These are phyloP conservation scores for Penicillium sp. DNA, from an alignment of 2,329 filamentous ascomycete species.

Conservation along the genomic window DNA sequence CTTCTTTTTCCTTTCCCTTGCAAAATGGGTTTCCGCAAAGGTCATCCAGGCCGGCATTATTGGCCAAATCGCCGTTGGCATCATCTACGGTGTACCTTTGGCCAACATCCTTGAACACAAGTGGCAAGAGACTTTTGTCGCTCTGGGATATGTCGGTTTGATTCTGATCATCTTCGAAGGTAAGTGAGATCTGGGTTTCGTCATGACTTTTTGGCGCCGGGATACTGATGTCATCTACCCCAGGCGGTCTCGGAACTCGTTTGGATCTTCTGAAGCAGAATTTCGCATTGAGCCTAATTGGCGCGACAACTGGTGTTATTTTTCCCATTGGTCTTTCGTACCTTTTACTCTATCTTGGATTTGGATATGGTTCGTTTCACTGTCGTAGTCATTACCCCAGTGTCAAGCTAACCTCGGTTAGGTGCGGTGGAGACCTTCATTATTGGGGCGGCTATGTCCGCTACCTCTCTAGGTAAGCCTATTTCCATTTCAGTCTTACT, in stretches of 20 bases:
- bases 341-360: constrained; percentile 45
- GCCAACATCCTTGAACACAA: constrained; percentile 45
- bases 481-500: not conserved
- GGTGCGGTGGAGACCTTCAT: constrained; percentile 36
- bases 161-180: constrained; percentile 53
- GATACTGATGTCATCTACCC: constrained; percentile 9
- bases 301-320: constrained; percentile 47
- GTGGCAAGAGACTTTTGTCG: constrained; percentile 50
- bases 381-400: not conserved
- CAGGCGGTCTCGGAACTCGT: constrained; percentile 48
- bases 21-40: constrained; percentile 45
- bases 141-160: constrained; percentile 50
- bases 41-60: constrained; percentile 48
- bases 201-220: constrained; percentile 2
- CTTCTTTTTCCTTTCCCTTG: constrained; percentile 46
- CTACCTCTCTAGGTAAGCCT: constrained; percentile 30
- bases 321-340: constrained; percentile 50
- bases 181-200: constrained; percentile 5
- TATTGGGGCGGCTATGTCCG: constrained; percentile 31
- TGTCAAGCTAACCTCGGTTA: constrained; percentile 11
- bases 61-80: constrained; percentile 49
- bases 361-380: constrained; percentile 38
- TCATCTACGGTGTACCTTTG: constrained; percentile 48
- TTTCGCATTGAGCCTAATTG: constrained; percentile 43
- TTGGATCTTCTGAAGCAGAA: constrained; percentile 50